A percentile compares a stretch with the other conserved stretches of the same genome.
Conservation (phyloP, 129 eudicot species). For the Centaurea solstitialis region DNA sequence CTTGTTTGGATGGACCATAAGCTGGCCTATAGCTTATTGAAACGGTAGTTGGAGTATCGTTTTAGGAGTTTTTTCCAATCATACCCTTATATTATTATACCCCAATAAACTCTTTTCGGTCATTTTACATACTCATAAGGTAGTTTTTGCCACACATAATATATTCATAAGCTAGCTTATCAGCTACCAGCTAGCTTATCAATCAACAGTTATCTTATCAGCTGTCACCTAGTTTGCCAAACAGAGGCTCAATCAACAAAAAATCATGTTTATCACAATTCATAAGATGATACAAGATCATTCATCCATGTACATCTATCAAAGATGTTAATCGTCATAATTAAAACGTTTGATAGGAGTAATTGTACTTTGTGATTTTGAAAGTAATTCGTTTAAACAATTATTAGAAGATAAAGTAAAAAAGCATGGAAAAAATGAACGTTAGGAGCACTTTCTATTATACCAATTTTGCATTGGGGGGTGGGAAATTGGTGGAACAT, state of each 20-base stretch:
- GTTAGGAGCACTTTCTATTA: slow-evolving; percentile 19
- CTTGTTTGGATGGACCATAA: too few relatives aligned
- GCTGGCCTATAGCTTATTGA: too few relatives aligned
- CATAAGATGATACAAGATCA: not conserved
- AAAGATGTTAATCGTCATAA: not conserved
- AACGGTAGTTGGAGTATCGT: too few relatives aligned
- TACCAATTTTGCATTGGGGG: slow-evolving; percentile 37
- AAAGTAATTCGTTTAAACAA: not conserved
- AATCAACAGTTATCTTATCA: too few relatives aligned
- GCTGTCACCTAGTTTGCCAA: too few relatives aligned
- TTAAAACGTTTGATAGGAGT: not conserved
- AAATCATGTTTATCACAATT: not conserved
- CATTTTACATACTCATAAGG: too few relatives aligned
- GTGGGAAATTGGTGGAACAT: slow-evolving; percentile 38
- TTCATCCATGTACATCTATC: not conserved
- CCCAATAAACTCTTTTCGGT: too few relatives aligned
- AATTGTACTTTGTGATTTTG: not conserved
- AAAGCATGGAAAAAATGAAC: slow-evolving; percentile 2
- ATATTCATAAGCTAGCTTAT: too few relatives aligned
- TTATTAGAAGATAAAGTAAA: not conserved
- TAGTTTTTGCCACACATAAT: too few relatives aligned
- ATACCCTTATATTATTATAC: too few relatives aligned
- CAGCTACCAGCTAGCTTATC: too few relatives aligned
- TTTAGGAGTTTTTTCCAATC: too few relatives aligned
- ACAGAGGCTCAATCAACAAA: not conserved